Evolutionary conservation across 2,329 filamentous ascomycete genomes (phyloP).

Genomic region (Trichoderma lentiforme): DNA sequence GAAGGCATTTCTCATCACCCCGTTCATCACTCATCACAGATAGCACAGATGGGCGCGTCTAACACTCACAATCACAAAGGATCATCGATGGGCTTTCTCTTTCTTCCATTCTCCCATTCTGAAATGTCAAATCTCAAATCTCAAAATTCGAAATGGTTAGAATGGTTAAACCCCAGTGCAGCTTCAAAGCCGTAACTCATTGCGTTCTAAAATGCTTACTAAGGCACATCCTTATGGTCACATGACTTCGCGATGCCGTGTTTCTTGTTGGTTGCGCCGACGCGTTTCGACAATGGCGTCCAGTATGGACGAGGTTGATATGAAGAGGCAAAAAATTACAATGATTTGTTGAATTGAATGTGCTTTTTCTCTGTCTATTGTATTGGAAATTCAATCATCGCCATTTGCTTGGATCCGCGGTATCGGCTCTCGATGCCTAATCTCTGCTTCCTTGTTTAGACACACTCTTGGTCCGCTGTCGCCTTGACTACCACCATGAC

Average conservation of each 20-base stretch:
- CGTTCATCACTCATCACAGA: not conserved
- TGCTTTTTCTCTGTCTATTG: not conserved
- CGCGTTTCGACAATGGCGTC: not conserved
- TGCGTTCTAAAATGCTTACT: not conserved
- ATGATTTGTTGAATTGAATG: not conserved
- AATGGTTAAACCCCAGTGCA: not conserved
- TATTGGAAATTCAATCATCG: not conserved
- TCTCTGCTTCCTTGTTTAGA: not conserved
- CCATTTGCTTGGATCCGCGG: not conserved
- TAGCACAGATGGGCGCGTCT: not conserved
- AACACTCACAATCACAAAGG: not conserved
- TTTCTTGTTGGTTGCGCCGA: not conserved
- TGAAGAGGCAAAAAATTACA: not conserved
- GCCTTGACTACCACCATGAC: constrained; percentile 28
- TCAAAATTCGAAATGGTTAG: not conserved
- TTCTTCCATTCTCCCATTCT: not conserved
- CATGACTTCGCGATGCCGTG: constrained; percentile 22
- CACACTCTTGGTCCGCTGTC: not conserved
- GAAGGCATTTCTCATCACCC: not conserved
- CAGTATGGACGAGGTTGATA: no score
- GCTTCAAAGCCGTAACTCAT: not conserved
- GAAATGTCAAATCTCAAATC: not conserved
- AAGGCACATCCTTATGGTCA: constrained; percentile 6
- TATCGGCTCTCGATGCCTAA: not conserved
- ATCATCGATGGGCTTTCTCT: not conserved